Evolutionary conservation across 176 grass and related monocot species (phyloP).

Genomic region (Oryza rufipogon): DNA sequence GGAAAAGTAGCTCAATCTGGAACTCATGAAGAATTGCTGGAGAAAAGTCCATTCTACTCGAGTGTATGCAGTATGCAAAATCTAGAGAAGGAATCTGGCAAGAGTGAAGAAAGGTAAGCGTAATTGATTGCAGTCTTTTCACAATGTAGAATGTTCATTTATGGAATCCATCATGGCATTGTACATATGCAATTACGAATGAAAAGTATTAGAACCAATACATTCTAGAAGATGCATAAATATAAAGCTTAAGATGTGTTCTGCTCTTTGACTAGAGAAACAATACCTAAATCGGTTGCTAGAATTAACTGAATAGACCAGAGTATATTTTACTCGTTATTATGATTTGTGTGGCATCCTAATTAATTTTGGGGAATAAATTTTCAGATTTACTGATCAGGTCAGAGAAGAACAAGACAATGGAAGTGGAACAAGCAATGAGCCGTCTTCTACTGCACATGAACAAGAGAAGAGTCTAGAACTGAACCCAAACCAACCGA

Average conservation of each 20-base stretch:
- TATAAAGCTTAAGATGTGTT: slow-evolving; percentile 8
- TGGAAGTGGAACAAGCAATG: slow-evolving; percentile 16
- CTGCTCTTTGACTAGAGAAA: background rate
- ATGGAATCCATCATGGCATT: slow-evolving; percentile 10
- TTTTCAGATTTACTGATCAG: slow-evolving; percentile 33
- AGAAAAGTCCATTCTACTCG: slow-evolving; percentile 54
- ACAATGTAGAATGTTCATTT: slow-evolving; percentile 5
- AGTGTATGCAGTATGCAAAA: slow-evolving; percentile 60
- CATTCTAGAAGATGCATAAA: slow-evolving; percentile 23
- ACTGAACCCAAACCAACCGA: background rate
- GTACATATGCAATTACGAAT: background rate
- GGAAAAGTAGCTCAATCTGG: slow-evolving; percentile 60
- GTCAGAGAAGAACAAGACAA: slow-evolving; percentile 24
- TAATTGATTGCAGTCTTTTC: slow-evolving; percentile 24
- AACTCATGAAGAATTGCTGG: slow-evolving; percentile 53
- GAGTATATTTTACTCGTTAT: slow-evolving; percentile 25
- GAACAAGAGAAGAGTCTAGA: slow-evolving; percentile 49
- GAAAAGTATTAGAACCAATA: slow-evolving; percentile 29
- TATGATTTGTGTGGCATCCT: background rate
- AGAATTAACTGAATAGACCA: too few relatives aligned
- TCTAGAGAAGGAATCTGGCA: slow-evolving; percentile 42
- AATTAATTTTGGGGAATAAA: too few relatives aligned
- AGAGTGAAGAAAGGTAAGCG: slow-evolving; percentile 49
- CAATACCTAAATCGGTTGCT: slow-evolving; percentile 1
- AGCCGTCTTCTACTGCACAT: background rate